Conservation (phyloP, 1,139 yeast species). For the Meyerozyma smithsonii region DNA sequence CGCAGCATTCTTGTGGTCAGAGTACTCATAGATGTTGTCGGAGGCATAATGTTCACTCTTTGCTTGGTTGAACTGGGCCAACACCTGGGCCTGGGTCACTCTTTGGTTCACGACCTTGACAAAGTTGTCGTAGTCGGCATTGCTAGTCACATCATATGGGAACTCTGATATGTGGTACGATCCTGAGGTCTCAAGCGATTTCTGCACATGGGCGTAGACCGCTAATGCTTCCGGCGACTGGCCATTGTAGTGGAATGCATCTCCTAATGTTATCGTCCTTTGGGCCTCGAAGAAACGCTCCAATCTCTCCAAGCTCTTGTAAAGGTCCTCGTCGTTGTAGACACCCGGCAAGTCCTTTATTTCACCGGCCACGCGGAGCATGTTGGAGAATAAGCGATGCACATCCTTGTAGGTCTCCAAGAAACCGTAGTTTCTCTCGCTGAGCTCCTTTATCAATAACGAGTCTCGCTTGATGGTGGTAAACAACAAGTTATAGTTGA, state of each 20-base stretch:
- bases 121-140: constrained; percentile 28
- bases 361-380: constrained; percentile 46
- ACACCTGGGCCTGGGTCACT: constrained; percentile 41
- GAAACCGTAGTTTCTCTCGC: constrained; percentile 1
- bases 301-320: constrained; percentile 48
- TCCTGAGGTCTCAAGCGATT: constrained; percentile 14
- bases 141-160: constrained; percentile 36
- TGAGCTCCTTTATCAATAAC: constrained; percentile 37
- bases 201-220: constrained; percentile 35
- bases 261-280: constrained; percentile 44
- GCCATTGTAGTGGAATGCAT: constrained; percentile 42
- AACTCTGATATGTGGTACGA: constrained; percentile 27
- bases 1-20: constrained; percentile 41
- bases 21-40: constrained; percentile 48
- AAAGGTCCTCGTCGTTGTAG: constrained; percentile 71
- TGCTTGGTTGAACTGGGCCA: constrained; percentile 38
- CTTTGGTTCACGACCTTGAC: constrained; percentile 21
- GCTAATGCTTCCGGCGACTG: constrained; percentile 54
- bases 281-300: constrained; percentile 40
- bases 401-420: constrained; percentile 40
- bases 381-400: constrained; percentile 46
- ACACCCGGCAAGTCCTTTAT: constrained; percentile 86
- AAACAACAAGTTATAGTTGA: constrained; percentile 63
- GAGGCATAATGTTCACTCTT: constrained; percentile 20
- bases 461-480: constrained; percentile 71